A percentile compares a stretch with the other conserved stretches of the same genome.
These are phyloP conservation scores for California macrophylla DNA, from an alignment of 441 rosid species.

Conservation along the genomic window DNA sequence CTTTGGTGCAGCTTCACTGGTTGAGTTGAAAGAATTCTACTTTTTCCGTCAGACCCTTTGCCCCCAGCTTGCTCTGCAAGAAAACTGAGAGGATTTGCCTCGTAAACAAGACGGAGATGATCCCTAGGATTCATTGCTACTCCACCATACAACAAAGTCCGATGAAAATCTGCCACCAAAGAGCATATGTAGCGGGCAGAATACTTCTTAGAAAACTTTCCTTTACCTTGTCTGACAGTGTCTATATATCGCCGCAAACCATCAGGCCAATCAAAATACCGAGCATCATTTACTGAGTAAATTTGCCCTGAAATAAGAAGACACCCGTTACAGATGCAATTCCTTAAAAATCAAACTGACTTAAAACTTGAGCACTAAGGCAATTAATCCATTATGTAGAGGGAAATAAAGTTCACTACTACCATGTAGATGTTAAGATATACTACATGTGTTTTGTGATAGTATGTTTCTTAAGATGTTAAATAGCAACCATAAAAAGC, in stretches of 20 bases:
- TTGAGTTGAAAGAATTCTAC: slow-evolving; percentile 66
- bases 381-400: background rate
- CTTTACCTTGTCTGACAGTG: slow-evolving; percentile 79
- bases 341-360: background rate
- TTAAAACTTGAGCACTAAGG: background rate
- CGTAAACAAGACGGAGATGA: slow-evolving; percentile 83
- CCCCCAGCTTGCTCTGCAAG: slow-evolving; percentile 88
- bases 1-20: slow-evolving; percentile 85
- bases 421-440: too few species aligned
- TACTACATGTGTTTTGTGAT: background rate
- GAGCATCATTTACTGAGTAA: slow-evolving; percentile 84
- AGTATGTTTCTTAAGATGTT: too few species aligned
- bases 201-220: slow-evolving; percentile 71
- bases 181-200: slow-evolving; percentile 91
- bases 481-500: background rate
- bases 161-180: slow-evolving; percentile 81
- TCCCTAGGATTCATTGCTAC: slow-evolving; percentile 90
- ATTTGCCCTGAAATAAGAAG: slow-evolving; percentile 60
- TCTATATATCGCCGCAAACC: slow-evolving; percentile 75
- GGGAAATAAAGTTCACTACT: background rate
- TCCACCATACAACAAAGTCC: slow-evolving; percentile 81
- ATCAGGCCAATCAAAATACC: slow-evolving; percentile 90
- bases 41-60: slow-evolving; percentile 68
- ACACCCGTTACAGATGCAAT: slow-evolving; percentile 9
- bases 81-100: slow-evolving; percentile 84